Conservation (phyloP, 164 flowering plant species). For the Kalanchoe fedtschenkoi region DNA sequence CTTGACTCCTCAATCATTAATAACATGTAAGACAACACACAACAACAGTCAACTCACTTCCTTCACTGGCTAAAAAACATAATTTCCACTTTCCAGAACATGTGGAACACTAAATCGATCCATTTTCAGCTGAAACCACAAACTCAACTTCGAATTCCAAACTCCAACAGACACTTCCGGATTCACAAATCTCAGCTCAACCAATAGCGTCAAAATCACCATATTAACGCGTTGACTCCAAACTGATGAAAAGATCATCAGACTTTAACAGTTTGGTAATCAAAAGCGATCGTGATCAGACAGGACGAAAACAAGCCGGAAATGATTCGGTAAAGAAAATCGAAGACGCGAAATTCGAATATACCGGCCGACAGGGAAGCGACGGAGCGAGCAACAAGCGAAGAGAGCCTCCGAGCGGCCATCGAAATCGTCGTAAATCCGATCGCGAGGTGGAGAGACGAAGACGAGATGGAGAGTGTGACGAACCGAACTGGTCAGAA, state of each 20-base stretch:
- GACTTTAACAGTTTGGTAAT: not conserved
- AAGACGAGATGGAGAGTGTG: not conserved
- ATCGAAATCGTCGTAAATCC: conserved; percentile 7
- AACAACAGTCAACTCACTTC: too few species aligned
- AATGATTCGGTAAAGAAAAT: not conserved
- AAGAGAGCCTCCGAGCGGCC: conserved; percentile 23
- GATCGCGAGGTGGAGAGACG: not conserved
- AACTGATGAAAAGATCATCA: too few species aligned
- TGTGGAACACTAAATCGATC: not conserved
- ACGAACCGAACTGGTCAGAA: not conserved
- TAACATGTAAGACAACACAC: not conserved
- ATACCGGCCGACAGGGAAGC: conserved; percentile 12
- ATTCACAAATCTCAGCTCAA: not conserved
- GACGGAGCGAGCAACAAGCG: conserved; percentile 23
- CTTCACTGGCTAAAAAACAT: not conserved
- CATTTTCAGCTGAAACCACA: too few species aligned
- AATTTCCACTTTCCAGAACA: not conserved
- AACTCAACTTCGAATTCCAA: too few species aligned
- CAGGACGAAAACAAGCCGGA: too few species aligned
- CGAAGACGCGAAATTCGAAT: not conserved
- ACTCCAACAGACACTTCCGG: too few species aligned
- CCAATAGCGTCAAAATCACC: not conserved
- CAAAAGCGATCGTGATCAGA: not conserved
- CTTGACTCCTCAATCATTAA: too few species aligned
- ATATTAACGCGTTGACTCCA: not conserved